Evolutionary conservation across 2,329 filamentous ascomycete species (phyloP).

Genomic region (Colletotrichum gloeosporioides): DNA sequence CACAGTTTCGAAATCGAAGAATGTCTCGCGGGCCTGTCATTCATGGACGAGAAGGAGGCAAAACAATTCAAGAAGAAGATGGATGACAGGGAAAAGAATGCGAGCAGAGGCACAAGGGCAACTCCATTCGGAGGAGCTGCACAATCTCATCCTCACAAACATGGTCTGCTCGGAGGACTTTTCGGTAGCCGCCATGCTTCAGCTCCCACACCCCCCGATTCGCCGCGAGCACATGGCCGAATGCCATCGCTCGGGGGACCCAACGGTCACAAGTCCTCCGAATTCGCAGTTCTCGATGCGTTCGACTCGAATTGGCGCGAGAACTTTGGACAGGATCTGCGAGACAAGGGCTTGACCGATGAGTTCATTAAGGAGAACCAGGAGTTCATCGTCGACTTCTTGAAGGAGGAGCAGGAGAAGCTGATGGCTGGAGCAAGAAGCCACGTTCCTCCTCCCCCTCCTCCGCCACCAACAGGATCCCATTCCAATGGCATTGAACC

Average conservation of each 20-base stretch:
- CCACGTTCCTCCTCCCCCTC: slow-evolving; percentile 27
- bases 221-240: slow-evolving; percentile 49
- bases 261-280: slow-evolving; percentile 54
- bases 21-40: slow-evolving; percentile 88
- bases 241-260: slow-evolving; percentile 49
- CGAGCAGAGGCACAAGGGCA: slow-evolving; percentile 82
- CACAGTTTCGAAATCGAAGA: slow-evolving; percentile 96
- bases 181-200: slow-evolving; percentile 67
- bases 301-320: slow-evolving; percentile 71
- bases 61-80: slow-evolving; percentile 98
- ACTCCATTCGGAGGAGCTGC: slow-evolving; percentile 72
- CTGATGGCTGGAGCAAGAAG: slow-evolving; percentile 28
- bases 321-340: slow-evolving; percentile 69
- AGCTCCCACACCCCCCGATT: slow-evolving; percentile 62
- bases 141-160: slow-evolving; percentile 44
- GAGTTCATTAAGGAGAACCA: slow-evolving; percentile 73
- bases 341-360: slow-evolving; percentile 66
- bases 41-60: slow-evolving; percentile 96
- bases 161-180: slow-evolving; percentile 63
- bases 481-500: slow-evolving; percentile 37
- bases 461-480: slow-evolving; percentile 27
- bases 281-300: slow-evolving; percentile 66
- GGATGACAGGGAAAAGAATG: slow-evolving; percentile 94
- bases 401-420: slow-evolving; percentile 61
- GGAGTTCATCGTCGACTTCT: slow-evolving; percentile 70